Evolutionary conservation across 2,329 filamentous ascomycete genomes (phyloP), one percentile per base, ranked within the genome.

Genomic region (Aspergillus sp.): DNA sequence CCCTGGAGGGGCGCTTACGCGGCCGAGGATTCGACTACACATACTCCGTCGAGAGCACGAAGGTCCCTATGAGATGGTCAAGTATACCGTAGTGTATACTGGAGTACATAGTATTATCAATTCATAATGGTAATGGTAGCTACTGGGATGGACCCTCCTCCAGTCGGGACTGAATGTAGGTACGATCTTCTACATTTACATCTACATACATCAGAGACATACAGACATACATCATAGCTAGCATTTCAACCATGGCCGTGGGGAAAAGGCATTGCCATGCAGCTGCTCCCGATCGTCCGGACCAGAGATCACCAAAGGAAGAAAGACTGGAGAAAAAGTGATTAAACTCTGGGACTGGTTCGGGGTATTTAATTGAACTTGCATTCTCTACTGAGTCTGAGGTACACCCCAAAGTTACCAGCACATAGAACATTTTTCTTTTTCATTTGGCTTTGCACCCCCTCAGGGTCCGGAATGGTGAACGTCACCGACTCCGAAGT

Each of bases 401-500:
- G 45, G 39, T 49, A 47, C n/a, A 5, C 3, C 26, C 31, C 16
- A 49, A 55, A 55, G 42, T 49, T 49, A 39, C 53, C 53, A 55
- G 32, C 39, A 20, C 26, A 26, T 47, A 20, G 11, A 36, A 54
- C 14, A n/a, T 54, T 42, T 54, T n/a, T 18, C n/a, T 31, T 20
- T n/a, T 29, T 29, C 7, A 2, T 29, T 29, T 29, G 6, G 1
- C 32, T 36, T 36, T 36, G 10, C 32, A 11, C 10, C 32, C 14
- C 53, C 56, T 53, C 32, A 31, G 52, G 49, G 53, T 54, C 55
- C 61, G 54, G 16, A 63, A 61, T 64, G 58, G 62, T 63, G 57
- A 62, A 65, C 63, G 63, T 65, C 63, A 65, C 63, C 51, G 53
- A 51, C 26, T 42, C 52, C 49, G 46, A 55, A n/a, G 14, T 16